These are phyloP conservation scores for Colletotrichum camelliae DNA, from an alignment of 2,329 filamentous ascomycete genomes.

Conservation along the genomic window DNA sequence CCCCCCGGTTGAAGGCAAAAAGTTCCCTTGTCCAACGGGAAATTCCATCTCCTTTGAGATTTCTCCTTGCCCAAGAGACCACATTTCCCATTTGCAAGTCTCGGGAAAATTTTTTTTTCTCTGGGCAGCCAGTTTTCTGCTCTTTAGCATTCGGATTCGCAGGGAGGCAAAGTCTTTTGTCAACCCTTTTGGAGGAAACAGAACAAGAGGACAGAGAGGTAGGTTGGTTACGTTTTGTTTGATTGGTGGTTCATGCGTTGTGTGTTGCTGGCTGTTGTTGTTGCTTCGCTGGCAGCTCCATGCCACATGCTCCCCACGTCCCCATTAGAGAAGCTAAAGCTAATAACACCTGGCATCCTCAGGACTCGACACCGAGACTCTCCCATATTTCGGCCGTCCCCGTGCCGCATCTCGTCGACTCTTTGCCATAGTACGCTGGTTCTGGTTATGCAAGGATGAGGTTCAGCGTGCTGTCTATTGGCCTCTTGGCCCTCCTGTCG, in stretches of 20 bases:
- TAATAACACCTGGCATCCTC: slow-evolving; percentile 20
- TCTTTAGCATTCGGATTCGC: not conserved
- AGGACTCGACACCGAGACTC: not conserved
- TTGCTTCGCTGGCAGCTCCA: slow-evolving; percentile 16
- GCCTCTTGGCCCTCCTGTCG: slow-evolving; percentile 72
- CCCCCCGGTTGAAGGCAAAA: slow-evolving; percentile 10
- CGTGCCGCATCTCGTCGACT: not conserved
- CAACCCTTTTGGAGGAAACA: not conserved
- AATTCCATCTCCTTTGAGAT: slow-evolving; percentile 16
- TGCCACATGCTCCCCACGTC: slow-evolving; percentile 10
- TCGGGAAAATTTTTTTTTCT: not conserved
- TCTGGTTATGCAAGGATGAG: slow-evolving; percentile 67
- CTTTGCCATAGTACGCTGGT: not conserved
- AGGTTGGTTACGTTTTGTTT: slow-evolving; percentile 6
- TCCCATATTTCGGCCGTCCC: not conserved
- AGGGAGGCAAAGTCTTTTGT: not conserved
- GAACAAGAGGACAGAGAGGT: not conserved
- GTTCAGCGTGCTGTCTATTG: slow-evolving; percentile 68
- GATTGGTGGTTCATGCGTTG: not conserved
- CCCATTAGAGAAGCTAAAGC: not conserved
- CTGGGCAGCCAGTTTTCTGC: not conserved
- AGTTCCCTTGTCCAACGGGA: slow-evolving; percentile 15
- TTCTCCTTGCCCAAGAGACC: slow-evolving; percentile 11
- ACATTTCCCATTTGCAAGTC: slow-evolving; percentile 13
- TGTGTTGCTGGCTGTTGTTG: not conserved